Conservation (phyloP, 2,329 filamentous ascomycete genomes). For the Cladophialophora immunda region DNA sequence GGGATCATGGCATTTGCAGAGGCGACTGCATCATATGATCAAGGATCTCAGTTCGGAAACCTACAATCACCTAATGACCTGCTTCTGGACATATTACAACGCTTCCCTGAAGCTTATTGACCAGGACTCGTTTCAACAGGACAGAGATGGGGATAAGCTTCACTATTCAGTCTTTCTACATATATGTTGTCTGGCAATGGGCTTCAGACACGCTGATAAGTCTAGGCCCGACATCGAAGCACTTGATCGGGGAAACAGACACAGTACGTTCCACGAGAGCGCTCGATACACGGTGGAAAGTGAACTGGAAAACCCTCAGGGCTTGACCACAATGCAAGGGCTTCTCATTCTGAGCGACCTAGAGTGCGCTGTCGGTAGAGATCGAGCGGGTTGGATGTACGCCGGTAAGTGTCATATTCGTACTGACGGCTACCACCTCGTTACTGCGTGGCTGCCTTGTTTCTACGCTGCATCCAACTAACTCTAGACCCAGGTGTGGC, state of each 20-base stretch:
- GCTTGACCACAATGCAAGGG: conserved; percentile 1
- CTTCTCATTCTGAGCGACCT: conserved; percentile 11
- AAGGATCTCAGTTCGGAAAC: not conserved
- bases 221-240: not conserved
- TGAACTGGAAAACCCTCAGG: not conserved
- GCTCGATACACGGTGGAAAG: conserved; percentile 2
- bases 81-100: conserved; percentile 4
- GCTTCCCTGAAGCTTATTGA: not conserved
- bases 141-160: not conserved
- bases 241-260: not conserved
- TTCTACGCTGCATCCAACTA: not conserved
- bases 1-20: conserved; percentile 4
- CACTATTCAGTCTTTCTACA: conserved; percentile 1
- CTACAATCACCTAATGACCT: conserved; percentile 3
- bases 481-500: not conserved
- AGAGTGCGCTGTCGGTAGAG: conserved; percentile 5
- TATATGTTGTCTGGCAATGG: not conserved
- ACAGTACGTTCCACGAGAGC: conserved; percentile 6
- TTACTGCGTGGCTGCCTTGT: no score
- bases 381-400: conserved; percentile 8
- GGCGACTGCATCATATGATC: conserved; percentile 5
- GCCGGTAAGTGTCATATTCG: not conserved
- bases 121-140: not conserved
- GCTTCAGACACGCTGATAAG: conserved; percentile 8
- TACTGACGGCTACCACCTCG: not conserved